A percentile compares a stretch with the other conserved stretches of the same genome.
phyloP scores from a whole-genome alignment of 257 asterid genomes.

The Paraleonurus japonicus region DNA sequence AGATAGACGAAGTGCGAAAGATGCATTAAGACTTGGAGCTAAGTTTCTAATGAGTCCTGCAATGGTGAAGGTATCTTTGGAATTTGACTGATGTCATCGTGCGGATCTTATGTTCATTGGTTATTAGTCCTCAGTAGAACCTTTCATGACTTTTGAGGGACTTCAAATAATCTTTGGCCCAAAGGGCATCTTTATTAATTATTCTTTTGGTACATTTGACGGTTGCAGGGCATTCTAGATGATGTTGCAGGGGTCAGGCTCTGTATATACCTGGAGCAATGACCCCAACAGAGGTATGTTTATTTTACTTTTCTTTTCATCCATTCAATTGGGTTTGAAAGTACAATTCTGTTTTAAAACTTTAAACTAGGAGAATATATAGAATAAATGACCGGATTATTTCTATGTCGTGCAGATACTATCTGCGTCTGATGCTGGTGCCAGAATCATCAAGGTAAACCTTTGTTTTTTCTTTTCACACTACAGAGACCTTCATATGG shows the following conservation, averaged over 20 bases:
- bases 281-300: constrained; percentile 82
- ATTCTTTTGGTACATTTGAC: constrained; percentile 21
- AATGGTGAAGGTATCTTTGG: constrained; percentile 54
- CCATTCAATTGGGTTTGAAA: not conserved
- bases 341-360: not conserved
- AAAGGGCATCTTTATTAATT: not conserved
- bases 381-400: not conserved
- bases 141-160: not conserved
- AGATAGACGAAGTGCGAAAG: constrained; percentile 47
- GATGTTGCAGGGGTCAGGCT: constrained; percentile 51
- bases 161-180: not conserved
- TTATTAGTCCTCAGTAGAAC: not conserved
- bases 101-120: not conserved
- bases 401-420: constrained; percentile 54
- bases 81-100: not conserved
- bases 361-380: not conserved
- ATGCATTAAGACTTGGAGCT: constrained; percentile 63
- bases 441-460: constrained; percentile 69
- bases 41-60: constrained; percentile 89
- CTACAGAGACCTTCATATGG: no score
- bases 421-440: constrained; percentile 63
- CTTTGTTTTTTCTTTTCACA: not conserved
- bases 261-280: constrained; percentile 83
- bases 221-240: constrained; percentile 59
- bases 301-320: not conserved